These are phyloP conservation scores for Colletotrichum liaoningense DNA, from an alignment of 2,329 filamentous ascomycete species.

Conservation along the genomic window DNA sequence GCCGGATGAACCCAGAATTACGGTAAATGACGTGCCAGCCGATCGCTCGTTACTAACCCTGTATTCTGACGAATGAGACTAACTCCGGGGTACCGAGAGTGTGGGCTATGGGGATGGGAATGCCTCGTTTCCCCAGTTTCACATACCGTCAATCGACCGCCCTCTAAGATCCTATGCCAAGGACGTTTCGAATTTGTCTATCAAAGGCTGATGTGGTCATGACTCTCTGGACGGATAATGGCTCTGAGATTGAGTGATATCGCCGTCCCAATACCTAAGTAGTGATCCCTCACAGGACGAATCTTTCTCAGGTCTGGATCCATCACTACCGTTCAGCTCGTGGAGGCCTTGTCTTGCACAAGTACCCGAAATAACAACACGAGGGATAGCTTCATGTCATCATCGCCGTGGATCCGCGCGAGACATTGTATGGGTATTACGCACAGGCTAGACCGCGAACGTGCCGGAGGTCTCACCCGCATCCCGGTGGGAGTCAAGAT, in stretches of 20 bases:
- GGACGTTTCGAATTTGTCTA: not conserved
- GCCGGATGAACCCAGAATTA: not conserved
- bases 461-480: slow-evolving; percentile 15
- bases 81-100: not conserved
- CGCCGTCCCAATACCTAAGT: not conserved
- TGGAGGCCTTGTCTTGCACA: not conserved
- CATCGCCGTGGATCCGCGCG: slow-evolving; percentile 11
- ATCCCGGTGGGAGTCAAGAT: not conserved
- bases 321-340: slow-evolving; percentile 2
- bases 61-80: not conserved
- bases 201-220: not conserved
- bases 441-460: slow-evolving; percentile 13
- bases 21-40: not conserved
- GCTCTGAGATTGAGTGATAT: not conserved
- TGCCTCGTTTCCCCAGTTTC: not conserved
- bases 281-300: not conserved
- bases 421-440: slow-evolving; percentile 16
- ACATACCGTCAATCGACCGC: not conserved
- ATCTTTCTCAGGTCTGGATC: not conserved
- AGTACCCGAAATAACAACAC: not conserved
- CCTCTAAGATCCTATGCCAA: not conserved
- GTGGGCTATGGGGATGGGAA: not conserved
- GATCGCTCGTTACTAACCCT: too few species aligned
- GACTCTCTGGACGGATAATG: not conserved
- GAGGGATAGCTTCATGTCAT: slow-evolving; percentile 7